phyloP scores from a whole-genome alignment of 805 yeast genomes.

The Hanseniaspora vineae region DNA sequence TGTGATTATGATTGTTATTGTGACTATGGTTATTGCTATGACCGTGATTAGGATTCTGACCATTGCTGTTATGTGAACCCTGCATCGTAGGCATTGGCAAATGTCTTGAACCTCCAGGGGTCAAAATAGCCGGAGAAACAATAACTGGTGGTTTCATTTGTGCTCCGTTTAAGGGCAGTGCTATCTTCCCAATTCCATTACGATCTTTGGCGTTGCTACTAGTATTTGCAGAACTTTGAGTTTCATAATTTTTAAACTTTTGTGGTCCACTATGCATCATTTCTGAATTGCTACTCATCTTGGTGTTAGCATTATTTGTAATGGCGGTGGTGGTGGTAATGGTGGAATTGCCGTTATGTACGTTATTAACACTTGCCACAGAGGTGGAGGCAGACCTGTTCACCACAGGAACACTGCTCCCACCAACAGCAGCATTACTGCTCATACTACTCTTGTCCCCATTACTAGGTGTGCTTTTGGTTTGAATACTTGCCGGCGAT shows the following conservation, averaged over 20 bases:
- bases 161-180: conserved; percentile 2
- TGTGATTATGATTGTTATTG: too few species aligned
- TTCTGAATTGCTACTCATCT: too few species aligned
- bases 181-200: conserved; percentile 2
- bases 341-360: not conserved
- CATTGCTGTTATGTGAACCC: too few species aligned
- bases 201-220: not conserved
- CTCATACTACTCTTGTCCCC: conserved; percentile 1
- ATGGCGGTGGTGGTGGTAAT: not conserved
- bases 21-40: too few species aligned
- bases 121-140: conserved; percentile 31
- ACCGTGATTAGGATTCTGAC: too few species aligned
- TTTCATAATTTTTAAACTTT: too few species aligned
- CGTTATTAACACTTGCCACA: not conserved
- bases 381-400: too few species aligned
- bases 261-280: too few species aligned
- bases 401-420: too few species aligned
- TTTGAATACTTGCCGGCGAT: conserved; percentile 3
- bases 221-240: not conserved
- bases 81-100: conserved; percentile 28
- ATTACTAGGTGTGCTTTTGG: conserved; percentile 5
- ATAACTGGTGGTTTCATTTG: conserved; percentile 14
- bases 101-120: conserved; percentile 46
- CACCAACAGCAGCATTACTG: not conserved
- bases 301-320: not conserved